A percentile compares a stretch with the other conserved stretches of the same genome.
These are phyloP conservation scores for Harringtonia lauricola DNA, from an alignment of 2,329 filamentous ascomycete genomes.

Conservation along the genomic window DNA sequence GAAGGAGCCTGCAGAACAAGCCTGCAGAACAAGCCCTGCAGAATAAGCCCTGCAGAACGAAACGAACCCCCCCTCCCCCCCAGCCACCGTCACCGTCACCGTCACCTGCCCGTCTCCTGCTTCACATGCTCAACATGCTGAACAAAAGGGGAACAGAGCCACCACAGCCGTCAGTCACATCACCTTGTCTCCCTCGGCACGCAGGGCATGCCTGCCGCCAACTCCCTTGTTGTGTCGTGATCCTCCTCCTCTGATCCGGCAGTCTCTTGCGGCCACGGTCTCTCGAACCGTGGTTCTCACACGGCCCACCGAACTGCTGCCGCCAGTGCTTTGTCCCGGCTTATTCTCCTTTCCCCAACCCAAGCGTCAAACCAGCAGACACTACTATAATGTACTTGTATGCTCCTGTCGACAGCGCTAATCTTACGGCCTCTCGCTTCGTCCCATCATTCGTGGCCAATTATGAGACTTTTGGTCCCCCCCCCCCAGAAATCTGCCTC, in stretches of 20 bases:
- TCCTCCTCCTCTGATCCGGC: constrained; percentile 9
- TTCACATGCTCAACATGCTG: too few relatives aligned
- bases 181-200: not conserved
- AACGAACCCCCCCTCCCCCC: too few relatives aligned
- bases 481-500: not conserved
- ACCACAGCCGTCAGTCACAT: not conserved
- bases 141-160: too few relatives aligned
- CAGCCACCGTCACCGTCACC: too few relatives aligned
- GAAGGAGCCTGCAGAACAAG: too few relatives aligned
- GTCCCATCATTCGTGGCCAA: constrained; percentile 4
- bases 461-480: not conserved
- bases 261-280: constrained; percentile 5
- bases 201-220: not conserved
- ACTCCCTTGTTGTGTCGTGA: constrained; percentile 2
- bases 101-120: too few relatives aligned
- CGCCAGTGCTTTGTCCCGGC: constrained; percentile 1
- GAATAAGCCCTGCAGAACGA: too few relatives aligned
- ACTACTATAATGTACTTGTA: too few relatives aligned
- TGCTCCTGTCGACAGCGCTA: constrained; percentile 4
- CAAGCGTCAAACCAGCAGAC: not conserved
- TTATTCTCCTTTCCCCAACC: not conserved
- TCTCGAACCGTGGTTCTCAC: constrained; percentile 1
- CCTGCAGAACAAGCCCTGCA: too few relatives aligned
- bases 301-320: constrained; percentile 4
- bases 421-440: constrained; percentile 7